Percentiles rank a stretch among this genome's conserved stretches.
Evolutionary conservation across 2,329 filamentous ascomycete species (phyloP).

Genomic region (Hypomyces perniciosus): DNA sequence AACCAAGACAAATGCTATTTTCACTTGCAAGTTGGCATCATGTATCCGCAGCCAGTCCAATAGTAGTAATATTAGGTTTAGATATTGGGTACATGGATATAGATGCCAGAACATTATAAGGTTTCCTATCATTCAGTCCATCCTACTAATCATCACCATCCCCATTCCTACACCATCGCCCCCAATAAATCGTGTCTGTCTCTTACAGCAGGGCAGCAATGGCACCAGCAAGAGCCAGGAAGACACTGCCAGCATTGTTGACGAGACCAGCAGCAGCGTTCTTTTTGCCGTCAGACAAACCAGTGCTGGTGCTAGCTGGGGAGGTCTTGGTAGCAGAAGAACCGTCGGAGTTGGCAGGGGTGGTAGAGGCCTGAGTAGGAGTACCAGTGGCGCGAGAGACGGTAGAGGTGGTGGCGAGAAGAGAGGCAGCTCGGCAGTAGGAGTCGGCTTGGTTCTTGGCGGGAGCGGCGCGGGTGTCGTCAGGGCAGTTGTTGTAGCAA

Average conservation of each 20-base stretch:
- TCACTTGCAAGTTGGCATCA: too few relatives aligned
- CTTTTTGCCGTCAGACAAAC: conserved; percentile 4
- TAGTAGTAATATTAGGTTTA: too few relatives aligned
- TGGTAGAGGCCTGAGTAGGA: conserved; percentile 18
- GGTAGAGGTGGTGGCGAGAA: conserved; percentile 33
- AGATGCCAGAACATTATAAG: not conserved
- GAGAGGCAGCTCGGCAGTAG: conserved; percentile 41
- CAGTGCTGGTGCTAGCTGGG: conserved; percentile 14
- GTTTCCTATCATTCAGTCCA: conserved; percentile 1
- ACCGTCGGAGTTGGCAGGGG: conserved; percentile 15
- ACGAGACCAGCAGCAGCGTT: conserved; percentile 24
- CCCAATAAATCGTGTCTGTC: not conserved
- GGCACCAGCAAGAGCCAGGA: conserved; percentile 33
- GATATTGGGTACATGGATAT: too few relatives aligned
- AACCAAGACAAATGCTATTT: not conserved
- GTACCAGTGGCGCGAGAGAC: conserved; percentile 19
- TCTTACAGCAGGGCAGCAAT: conserved; percentile 32
- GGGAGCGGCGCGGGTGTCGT: conserved; percentile 33
- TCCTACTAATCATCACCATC: not conserved
- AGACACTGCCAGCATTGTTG: conserved; percentile 27
- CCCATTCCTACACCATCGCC: not conserved
- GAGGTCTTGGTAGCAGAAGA: conserved; percentile 19
- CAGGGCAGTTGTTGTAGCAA: conserved; percentile 54
- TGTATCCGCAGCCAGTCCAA: too few relatives aligned
- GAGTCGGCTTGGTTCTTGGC: conserved; percentile 34